These are phyloP conservation scores for Prunella vulgaris DNA, from an alignment of 257 asterid genomes.

Conservation along the genomic window DNA sequence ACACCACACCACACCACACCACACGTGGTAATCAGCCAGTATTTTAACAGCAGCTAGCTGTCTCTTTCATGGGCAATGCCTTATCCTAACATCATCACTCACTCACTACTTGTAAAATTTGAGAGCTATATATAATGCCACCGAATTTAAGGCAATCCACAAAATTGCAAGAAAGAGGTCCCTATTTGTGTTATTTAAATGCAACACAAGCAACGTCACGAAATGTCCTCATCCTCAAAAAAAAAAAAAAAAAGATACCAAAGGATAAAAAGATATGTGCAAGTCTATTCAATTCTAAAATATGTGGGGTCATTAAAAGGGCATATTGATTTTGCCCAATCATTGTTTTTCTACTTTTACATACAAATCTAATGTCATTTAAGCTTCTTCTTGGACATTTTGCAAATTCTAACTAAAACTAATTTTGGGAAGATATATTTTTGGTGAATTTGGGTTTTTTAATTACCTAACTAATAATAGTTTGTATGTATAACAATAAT, in stretches of 20 bases:
- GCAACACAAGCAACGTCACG: constrained; percentile 4
- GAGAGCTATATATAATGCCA: too few species aligned
- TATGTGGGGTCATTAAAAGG: constrained; percentile 1
- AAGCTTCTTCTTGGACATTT: not conserved
- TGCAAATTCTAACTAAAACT: not conserved
- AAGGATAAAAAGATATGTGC: constrained; percentile 8
- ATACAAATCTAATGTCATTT: not conserved
- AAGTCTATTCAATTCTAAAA: not conserved
- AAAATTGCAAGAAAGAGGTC: not conserved
- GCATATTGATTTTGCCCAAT: not conserved
- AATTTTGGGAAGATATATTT: not conserved
- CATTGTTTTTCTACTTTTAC: not conserved
- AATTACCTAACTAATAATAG: too few species aligned
- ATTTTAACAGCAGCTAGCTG: not conserved
- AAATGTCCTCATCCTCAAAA: constrained; percentile 12
- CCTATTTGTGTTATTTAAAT: not conserved
- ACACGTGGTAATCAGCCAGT: not conserved
- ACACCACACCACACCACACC: too few species aligned
- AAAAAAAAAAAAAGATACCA: constrained; percentile 5
- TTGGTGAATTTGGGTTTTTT: too few species aligned
- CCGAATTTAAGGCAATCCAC: constrained; percentile 2
- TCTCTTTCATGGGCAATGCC: not conserved
- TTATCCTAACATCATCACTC: constrained; percentile 13
- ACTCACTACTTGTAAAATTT: not conserved
- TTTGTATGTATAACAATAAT: too few species aligned